A percentile compares a stretch with the other conserved stretches of the same genome.
Evolutionary conservation across 2,329 filamentous ascomycete species (phyloP).

Genomic region (Penicillium sp.): DNA sequence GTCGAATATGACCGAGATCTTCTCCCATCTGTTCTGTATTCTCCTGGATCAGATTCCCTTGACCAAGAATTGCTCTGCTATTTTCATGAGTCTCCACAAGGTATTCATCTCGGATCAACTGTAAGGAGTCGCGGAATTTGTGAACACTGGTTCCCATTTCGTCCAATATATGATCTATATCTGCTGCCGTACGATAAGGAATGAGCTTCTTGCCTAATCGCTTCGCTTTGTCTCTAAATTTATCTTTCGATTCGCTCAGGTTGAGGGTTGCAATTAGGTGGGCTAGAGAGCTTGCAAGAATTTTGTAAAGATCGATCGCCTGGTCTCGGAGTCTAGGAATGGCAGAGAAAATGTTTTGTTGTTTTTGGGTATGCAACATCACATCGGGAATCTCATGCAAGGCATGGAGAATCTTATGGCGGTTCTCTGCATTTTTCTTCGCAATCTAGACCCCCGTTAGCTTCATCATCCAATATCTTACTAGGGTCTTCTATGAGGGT

Average conservation of each 20-base stretch:
- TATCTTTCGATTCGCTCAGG: neutral
- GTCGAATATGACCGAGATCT: neutral
- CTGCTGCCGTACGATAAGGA: neutral
- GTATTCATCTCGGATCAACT: neutral
- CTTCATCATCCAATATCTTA: too few species aligned
- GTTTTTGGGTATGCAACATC: neutral
- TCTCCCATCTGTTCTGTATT: neutral
- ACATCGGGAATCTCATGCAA: neutral
- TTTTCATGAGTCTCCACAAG: neutral
- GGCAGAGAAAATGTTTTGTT: neutral
- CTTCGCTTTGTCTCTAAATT: neutral
- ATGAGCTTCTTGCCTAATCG: neutral
- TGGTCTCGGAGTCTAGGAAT: neutral
- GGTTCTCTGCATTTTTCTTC: neutral
- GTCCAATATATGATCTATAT: neutral
- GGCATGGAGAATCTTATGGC: neutral
- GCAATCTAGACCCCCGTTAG: neutral
- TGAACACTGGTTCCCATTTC: neutral
- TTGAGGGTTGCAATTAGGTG: neutral
- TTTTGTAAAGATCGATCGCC: constrained; percentile 1
- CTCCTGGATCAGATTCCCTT: neutral
- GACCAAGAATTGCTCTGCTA: neutral
- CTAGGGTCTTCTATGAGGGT: too few species aligned
- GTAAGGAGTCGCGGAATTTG: neutral
- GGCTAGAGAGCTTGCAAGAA: neutral